A percentile compares a stretch with the other conserved stretches of the same genome.
phyloP scores from a whole-genome alignment of 331 rosid species.

The Ulmus americana region DNA sequence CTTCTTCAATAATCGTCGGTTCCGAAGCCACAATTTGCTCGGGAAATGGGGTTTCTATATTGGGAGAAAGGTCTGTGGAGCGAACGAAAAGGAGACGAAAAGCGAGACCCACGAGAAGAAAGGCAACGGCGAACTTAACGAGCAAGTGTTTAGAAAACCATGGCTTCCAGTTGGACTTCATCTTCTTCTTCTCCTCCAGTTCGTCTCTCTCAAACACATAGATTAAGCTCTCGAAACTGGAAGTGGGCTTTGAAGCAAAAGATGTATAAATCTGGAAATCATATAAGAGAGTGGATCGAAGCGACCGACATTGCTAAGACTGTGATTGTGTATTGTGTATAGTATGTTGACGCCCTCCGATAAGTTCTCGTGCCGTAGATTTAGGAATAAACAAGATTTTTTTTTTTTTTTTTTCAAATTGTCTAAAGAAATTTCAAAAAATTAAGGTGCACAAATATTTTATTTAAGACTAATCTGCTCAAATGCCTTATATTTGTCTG shows the following conservation, averaged over 20 bases:
- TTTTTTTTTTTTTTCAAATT: background rate
- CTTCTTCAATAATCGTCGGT: constrained; percentile 18
- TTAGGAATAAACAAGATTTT: background rate
- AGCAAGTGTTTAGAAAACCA: constrained; percentile 33
- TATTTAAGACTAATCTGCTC: too few species aligned
- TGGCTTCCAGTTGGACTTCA: constrained; percentile 52
- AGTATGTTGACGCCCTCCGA: background rate
- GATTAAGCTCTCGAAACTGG: background rate
- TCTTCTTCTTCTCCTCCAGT: constrained; percentile 28
- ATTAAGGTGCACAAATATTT: too few species aligned
- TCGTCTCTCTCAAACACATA: constrained; percentile 5
- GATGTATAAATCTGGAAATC: background rate
- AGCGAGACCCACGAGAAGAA: constrained; percentile 54
- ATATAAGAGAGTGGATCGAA: background rate
- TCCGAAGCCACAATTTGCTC: constrained; percentile 23
- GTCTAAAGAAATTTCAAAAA: too few species aligned
- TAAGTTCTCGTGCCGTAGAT: background rate
- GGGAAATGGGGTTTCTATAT: constrained; percentile 45
- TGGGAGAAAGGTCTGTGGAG: constrained; percentile 39
- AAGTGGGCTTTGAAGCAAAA: background rate
- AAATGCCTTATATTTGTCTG: too few species aligned
- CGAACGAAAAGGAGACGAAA: constrained; percentile 50
- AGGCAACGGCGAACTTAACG: constrained; percentile 39
- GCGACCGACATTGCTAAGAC: constrained; percentile 14
- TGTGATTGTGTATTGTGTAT: too few species aligned